Evolutionary conservation across 306 rosid genomes (phyloP).

Genomic region (Begonia fuchsioides): DNA sequence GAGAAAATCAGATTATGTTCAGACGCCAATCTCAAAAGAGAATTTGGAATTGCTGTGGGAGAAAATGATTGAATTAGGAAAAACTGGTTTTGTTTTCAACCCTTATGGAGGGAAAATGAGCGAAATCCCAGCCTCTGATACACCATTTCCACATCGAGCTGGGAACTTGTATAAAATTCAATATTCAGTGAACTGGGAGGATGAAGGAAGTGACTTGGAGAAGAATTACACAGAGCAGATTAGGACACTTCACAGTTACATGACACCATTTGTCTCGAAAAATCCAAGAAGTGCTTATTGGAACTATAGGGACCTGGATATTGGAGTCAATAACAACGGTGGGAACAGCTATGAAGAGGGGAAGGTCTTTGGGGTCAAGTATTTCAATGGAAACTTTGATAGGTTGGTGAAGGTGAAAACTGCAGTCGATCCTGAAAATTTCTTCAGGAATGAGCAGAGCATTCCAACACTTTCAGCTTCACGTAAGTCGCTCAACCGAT

Average conservation of each 20-base stretch:
- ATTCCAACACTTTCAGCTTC: slow-evolving; percentile 8
- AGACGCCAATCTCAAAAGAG: slow-evolving; percentile 27
- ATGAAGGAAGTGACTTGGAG: neutral
- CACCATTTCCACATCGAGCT: slow-evolving; percentile 12
- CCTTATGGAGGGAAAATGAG: slow-evolving; percentile 57
- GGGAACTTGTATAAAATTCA: slow-evolving; percentile 12
- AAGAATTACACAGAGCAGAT: slow-evolving; percentile 4
- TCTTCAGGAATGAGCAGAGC: slow-evolving; percentile 19
- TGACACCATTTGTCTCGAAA: slow-evolving; percentile 13
- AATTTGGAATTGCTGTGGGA: slow-evolving; percentile 38
- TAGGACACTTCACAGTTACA: slow-evolving; percentile 7
- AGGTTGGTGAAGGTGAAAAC: slow-evolving; percentile 14
- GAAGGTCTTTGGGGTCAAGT: slow-evolving; percentile 10
- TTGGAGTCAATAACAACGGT: slow-evolving; percentile 11
- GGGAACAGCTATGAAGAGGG: slow-evolving; percentile 9
- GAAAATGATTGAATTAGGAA: slow-evolving; percentile 38
- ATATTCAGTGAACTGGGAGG: slow-evolving; percentile 9
- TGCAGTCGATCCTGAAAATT: slow-evolving; percentile 12
- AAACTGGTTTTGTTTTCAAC: slow-evolving; percentile 17
- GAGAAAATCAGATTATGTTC: slow-evolving; percentile 44
- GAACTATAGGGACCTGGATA: slow-evolving; percentile 16
- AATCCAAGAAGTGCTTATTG: slow-evolving; percentile 6
- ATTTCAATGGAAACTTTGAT: slow-evolving; percentile 9
- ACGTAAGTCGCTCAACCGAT: neutral
- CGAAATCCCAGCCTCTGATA: slow-evolving; percentile 8